Evolutionary conservation across 2,329 filamentous ascomycete genomes (phyloP).

Genomic region (Fulvia fulva): DNA sequence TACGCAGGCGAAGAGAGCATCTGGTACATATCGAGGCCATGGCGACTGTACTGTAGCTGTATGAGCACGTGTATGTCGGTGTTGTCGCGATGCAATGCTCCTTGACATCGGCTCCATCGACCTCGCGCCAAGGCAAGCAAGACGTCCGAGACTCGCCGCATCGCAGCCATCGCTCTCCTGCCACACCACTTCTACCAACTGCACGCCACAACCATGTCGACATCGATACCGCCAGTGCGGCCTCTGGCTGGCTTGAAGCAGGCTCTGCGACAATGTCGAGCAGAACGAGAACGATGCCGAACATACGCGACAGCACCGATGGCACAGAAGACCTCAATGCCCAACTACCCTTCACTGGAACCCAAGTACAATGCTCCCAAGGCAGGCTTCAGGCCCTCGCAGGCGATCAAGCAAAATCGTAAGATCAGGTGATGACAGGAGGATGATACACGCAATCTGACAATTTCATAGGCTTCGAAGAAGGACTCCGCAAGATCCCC

Average conservation of each 20-base stretch:
- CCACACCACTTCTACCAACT: constrained; percentile 2
- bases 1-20: constrained; percentile 32
- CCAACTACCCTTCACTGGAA: constrained; percentile 49
- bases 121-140: background rate
- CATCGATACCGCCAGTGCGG: constrained; percentile 55
- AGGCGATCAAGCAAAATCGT: constrained; percentile 35
- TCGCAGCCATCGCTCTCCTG: background rate
- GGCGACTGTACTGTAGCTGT: background rate
- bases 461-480: constrained; percentile 26
- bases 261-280: constrained; percentile 55
- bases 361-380: constrained; percentile 26
- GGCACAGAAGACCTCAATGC: constrained; percentile 33
- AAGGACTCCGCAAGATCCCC: constrained; percentile 31
- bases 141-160: constrained; percentile 18
- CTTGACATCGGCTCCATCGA: background rate
- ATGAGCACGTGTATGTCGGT: background rate
- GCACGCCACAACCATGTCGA: constrained; percentile 48
- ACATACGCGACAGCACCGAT: constrained; percentile 41
- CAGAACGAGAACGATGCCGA: constrained; percentile 30
- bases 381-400: constrained; percentile 30
- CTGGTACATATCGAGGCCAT: constrained; percentile 29
- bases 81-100: background rate
- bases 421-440: background rate
- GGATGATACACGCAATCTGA: background rate
- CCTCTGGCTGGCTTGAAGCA: constrained; percentile 68